Base-by-base conservation (phyloP, 257 asterid species). In the Solanum appendiculatum region DNA sequence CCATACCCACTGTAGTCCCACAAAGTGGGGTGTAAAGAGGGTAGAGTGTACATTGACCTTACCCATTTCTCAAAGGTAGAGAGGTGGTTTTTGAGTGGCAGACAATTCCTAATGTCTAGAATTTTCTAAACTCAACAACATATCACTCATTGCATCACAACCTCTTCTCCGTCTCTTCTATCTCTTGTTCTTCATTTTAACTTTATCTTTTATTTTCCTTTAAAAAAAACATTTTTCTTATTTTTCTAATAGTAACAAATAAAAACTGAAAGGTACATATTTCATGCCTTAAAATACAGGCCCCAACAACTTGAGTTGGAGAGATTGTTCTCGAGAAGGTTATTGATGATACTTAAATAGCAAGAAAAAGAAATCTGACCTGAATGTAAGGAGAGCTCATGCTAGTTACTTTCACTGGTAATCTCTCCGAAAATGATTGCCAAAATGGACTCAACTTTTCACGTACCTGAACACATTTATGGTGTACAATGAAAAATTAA, bases 401-500 rank as follows among this genome's bases (percentile, higher is more conserved):
- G 69, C 86, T 80, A 40, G 90, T 93, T 82, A 91, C 88, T 70
- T 89, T 86, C 16, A 92, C 95, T 3, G 95, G 92, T 89, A 94
- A 88, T 68, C 86, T 89, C 51, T 37, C 90, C n/a, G 93, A 87
- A 73, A 97, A 95, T 73, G 88, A 54, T 3, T 96, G 97, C 99
- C 98, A 97, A 87, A 93, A 95, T 82, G 90, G 31, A 88, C 96
- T 89, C 86, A 97, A 90, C 74, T 34, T 85, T 82, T 86, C 88
- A 21, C 98, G 97, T 60, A 97, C 98, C 98, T 94, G 85, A 77
- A 80, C 69, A 89, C 36, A 91, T 83, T 16, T 72, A 29, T 31
- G 68, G 42, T 27, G 84, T 20, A 63, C 31, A 37, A 39, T 42
- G 31, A 83, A 86, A 82, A 36, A 27, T 58, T 81, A 74, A 13